Evolutionary conservation across 768 basidiomycete genomes (phyloP), one percentile per base, ranked within the genome.

Genomic region (Collybia nuda): DNA sequence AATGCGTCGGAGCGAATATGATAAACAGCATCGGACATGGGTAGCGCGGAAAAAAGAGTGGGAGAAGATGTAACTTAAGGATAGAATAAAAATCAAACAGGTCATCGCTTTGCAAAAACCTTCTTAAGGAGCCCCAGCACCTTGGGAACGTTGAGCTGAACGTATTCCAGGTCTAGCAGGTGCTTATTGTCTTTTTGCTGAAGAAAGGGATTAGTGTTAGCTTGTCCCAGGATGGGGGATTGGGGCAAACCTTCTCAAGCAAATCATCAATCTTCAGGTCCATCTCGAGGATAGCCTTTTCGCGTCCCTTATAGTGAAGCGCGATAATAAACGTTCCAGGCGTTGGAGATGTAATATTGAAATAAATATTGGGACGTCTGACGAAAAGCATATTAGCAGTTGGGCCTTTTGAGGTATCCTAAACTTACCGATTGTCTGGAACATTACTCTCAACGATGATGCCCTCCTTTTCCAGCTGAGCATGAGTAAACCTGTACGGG

Each of bases 161-260:
- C 96, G 64, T 99, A 98, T 73, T 98, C 97, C 56, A 99, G 77
- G 72, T 99, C 97, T 55, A 99, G 73, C 28, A 95, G 76, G 62
- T 95, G 93, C 62, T 98, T 95, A 73, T 96, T 95, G 69, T 99
- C 96, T 74, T 98, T 97, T 93, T 98, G 96, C 94, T 98, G 63
- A 62, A 54, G 28, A 54, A 36, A 45, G 17, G 7, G 24, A 37
- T 32, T 36, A 56, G 17, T 7, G 51, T 45, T 41, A 32, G 23
- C 32, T 42, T 18, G 12, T 1, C 21, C 11, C 18, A 29, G 48
- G 43, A 14, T 28, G 6, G 18, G 18, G 24, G 37, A 18, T 48
- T 38, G 36, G 14, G 5, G 56, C 81, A 23, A 56, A 93, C 94
- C 88, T 98, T 98, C 70, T 98, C 96, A 64, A 98, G 71, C 55